Base-by-base conservation (phyloP, 345 rosid genomes). In the Pugionium dolabratum region DNA sequence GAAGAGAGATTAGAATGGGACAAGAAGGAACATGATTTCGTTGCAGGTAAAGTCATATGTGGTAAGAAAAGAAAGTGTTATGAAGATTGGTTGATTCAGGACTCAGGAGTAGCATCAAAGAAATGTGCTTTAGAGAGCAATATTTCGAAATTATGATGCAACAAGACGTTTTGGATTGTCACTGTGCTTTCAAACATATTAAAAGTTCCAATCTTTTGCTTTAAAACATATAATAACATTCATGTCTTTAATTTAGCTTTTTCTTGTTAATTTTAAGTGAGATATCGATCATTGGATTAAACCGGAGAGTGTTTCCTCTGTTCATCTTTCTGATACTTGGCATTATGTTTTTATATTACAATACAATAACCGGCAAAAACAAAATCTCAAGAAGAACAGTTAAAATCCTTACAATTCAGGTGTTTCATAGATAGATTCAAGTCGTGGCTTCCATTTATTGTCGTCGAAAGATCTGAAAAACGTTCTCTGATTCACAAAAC, bases 371-470 rank as follows among this genome's bases (percentile, higher is more conserved):
- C 44, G 3, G 36, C 2, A 26, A 3, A 34, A 28, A 18, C 18
- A 46, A 11, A 28, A 56, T 42, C 10, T 29, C 1, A 45, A 53
- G 27, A 61, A 47, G 37, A 39, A 32, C 55, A 62, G 26, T 4
- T 7, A 4, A 18, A 72, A 48, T 26, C 10, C 54, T 66, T 44
- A 27, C 62, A 53, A 60, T 54, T 80, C 77, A 35, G 55, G 70
- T 34, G 79, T 78, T 77, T 85, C 87, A 11, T 73, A 66, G 31
- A 83, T 80, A 4, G 80, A 71, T 52, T 83, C 79, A 10, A 85
- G 87, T 48, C 41, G 36, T 41, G 87, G 82, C 59, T 69, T 79
- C 87, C 87, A 79, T 37, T 36, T 77, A 57, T 33, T 43, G 8
- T 50, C 65, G 41, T 54, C 62, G 3, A 61, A 55, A 25, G 64